Evolutionary conservation across 2,329 filamentous ascomycete genomes (phyloP).

Genomic region (Arthrobotrys sinensis): DNA sequence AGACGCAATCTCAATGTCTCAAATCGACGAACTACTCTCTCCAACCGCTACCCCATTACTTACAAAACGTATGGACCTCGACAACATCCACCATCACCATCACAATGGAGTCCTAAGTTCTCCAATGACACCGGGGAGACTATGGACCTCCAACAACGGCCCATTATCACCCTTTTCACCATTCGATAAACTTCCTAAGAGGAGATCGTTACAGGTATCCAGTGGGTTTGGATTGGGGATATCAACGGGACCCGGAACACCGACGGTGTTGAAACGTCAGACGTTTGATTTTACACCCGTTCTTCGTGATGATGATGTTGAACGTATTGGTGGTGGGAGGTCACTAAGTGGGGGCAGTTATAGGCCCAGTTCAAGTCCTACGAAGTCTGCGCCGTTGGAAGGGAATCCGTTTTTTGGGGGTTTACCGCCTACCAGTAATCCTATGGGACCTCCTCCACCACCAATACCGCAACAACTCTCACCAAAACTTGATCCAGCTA

Average conservation of each 20-base stretch:
- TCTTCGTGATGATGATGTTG: not conserved
- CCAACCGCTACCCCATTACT: conserved; percentile 42
- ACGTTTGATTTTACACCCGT: conserved; percentile 51
- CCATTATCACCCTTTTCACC: conserved; percentile 41
- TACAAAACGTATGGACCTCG: conserved; percentile 51
- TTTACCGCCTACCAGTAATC: conserved; percentile 34
- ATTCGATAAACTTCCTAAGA: conserved; percentile 32
- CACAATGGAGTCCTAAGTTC: conserved; percentile 15
- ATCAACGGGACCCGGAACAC: conserved; percentile 2
- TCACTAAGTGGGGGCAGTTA: conserved; percentile 7
- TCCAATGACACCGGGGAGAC: conserved; percentile 43
- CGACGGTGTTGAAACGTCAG: conserved; percentile 44
- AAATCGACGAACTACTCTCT: conserved; percentile 56
- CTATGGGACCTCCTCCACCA: not conserved
- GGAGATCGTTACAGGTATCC: conserved; percentile 47
- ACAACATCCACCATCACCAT: conserved; percentile 16
- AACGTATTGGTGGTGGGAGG: not conserved
- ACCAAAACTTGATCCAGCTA: conserved; percentile 16
- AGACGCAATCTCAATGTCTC: conserved; percentile 51
- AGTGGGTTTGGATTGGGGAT: conserved; percentile 15
- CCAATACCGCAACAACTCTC: conserved; percentile 2
- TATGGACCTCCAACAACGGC: conserved; percentile 12
- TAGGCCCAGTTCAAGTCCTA: conserved; percentile 49
- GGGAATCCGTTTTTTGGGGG: conserved; percentile 26
- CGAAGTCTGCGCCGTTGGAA: conserved; percentile 17